Base-by-base conservation (phyloP, 2,329 filamentous ascomycete genomes). In the Aaosphaeria arxii region DNA sequence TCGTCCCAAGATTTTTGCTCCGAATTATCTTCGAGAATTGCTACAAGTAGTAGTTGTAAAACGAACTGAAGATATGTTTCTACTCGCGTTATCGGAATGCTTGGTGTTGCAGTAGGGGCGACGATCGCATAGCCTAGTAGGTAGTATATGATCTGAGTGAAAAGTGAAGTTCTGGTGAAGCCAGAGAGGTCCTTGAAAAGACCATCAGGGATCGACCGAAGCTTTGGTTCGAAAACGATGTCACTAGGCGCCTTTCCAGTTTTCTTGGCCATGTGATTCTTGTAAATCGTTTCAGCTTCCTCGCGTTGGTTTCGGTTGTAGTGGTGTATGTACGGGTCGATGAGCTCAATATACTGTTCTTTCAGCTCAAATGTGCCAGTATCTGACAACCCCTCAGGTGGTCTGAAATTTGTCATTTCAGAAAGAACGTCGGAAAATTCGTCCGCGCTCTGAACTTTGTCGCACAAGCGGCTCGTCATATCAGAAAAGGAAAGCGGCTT, bases 271-370 rank as follows among this genome's bases (percentile, higher is more conserved):
- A 94, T 85, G 77, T 89, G 87, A 62, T 87, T 86, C 59, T 87
- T 90, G 74, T 94, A 96, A 3, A 91, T 87, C 57, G 83, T 85
- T 70, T 99, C 94, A 0, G 92, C 90, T 68, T 99, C 94, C 64
- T 99, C 94, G 44, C 94, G 84, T 69, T 97, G 92, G 62, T 99
- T 99, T 66, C 96, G 95, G 62, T 86, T 95, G 70, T 96, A 99
- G 64, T 97, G 91, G 5, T 91, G 88, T 62, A 91, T 94, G 67
- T 96, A 99, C 1, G 95, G 94, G 66, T 99, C 95, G 44, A 99
- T 84, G 42, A 95, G 82, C 57, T 92, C 88, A 36, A 96, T 81
- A 59, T 86, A 94, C 51, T 95, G 83, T 4, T 88, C 84, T 64
- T 91, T 94, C 44, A 99, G 76, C 69, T 96, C 91, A 62, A 99